A percentile compares a stretch with the other conserved stretches of the same genome.
These are phyloP conservation scores for Vitis hybrid DNA, from an alignment of 177 flowering plant genomes.

Conservation along the genomic window DNA sequence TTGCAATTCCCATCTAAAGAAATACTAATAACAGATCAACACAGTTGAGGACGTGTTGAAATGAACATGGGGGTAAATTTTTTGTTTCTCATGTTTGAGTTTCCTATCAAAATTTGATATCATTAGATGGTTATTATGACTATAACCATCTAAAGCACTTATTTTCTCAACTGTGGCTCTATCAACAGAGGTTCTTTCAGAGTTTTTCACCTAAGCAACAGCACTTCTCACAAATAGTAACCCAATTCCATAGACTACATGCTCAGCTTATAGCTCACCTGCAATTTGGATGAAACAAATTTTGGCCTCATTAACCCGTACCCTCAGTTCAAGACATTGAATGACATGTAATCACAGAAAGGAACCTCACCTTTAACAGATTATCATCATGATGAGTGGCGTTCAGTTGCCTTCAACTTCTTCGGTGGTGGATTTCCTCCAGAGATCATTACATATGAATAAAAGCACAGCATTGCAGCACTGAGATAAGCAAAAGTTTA, in stretches of 20 bases:
- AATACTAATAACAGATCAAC: too few species aligned
- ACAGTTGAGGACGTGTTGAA: too few species aligned
- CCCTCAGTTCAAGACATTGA: neutral
- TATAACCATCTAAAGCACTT: too few species aligned
- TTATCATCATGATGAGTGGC: constrained; percentile 25
- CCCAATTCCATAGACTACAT: neutral
- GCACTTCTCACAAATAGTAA: neutral
- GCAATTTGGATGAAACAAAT: neutral
- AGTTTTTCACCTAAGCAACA: too few species aligned
- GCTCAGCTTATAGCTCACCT: neutral
- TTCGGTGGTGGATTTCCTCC: constrained; percentile 99
- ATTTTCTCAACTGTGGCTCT: too few species aligned
- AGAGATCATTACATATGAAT: constrained; percentile 72
- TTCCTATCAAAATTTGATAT: too few species aligned
- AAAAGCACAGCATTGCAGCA: constrained; percentile 90
- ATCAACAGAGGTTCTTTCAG: too few species aligned
- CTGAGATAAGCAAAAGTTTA: constrained; percentile 34
- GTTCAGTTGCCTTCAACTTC: constrained; percentile 58
- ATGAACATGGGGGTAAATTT: too few species aligned
- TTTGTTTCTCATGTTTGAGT: too few species aligned
- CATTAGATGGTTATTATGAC: too few species aligned
- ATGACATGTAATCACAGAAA: neutral
- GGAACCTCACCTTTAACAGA: neutral
- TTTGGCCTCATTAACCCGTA: constrained; percentile 2
- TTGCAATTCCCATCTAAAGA: too few species aligned